Evolutionary conservation across 169 alveolate species (phyloP).

Genomic region (Plasmodium fragile): DNA sequence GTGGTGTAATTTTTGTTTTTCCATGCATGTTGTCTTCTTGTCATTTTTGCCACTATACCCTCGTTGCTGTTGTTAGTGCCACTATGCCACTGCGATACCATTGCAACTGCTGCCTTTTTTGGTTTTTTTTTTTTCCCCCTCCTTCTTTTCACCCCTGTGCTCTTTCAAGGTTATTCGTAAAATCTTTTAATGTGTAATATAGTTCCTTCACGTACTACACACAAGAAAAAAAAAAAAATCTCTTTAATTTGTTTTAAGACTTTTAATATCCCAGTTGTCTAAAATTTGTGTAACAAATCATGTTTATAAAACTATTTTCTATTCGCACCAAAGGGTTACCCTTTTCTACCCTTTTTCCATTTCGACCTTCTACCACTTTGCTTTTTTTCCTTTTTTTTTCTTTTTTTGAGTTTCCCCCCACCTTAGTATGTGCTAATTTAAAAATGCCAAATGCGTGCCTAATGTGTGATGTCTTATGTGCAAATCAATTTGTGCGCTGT

Average conservation of each 20-base stretch:
- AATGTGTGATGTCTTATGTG: neutral
- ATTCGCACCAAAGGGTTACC: neutral
- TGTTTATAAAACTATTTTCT: conserved; percentile 2
- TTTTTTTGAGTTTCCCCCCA: conserved; percentile 12
- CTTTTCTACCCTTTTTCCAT: neutral
- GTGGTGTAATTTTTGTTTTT: neutral
- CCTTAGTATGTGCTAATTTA: conserved; percentile 4
- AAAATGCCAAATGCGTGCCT: neutral
- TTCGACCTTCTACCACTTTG: neutral
- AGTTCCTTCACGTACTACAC: conserved; percentile 17
- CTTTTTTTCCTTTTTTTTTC: neutral
- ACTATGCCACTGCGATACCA: neutral
- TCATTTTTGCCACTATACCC: neutral
- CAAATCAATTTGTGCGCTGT: neutral
- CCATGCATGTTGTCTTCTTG: neutral
- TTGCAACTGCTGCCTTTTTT: neutral
- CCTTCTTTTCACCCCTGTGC: neutral
- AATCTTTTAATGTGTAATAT: conserved; percentile 38
- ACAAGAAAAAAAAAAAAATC: conserved; percentile 4
- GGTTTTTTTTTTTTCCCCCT: conserved; percentile 10
- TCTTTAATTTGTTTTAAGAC: conserved; percentile 73
- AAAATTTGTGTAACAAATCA: neutral
- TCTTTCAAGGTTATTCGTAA: conserved; percentile 22
- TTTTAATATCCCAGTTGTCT: conserved; percentile 9
- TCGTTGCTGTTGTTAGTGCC: neutral